Conservation (phyloP, 176 grass and related monocot species). For the Metroxylon sagu region DNA sequence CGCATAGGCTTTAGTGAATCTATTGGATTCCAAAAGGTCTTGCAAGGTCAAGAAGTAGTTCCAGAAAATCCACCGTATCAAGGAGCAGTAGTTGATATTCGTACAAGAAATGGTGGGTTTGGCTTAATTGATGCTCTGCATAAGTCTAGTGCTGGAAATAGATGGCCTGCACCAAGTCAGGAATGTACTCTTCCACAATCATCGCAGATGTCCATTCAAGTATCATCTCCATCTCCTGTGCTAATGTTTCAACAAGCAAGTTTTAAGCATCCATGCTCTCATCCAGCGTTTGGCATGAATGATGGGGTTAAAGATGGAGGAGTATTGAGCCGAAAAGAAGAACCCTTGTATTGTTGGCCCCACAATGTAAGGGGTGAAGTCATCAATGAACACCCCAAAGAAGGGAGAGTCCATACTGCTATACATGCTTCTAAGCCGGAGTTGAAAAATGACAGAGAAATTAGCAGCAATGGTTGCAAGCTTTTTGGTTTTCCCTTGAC, state of each 20-base stretch:
- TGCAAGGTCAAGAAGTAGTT: conserved; percentile 99
- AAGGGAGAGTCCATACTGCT: conserved; percentile 8
- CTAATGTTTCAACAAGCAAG: conserved; percentile 54
- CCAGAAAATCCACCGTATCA: conserved; percentile 22
- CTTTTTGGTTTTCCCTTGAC: conserved; percentile 86
- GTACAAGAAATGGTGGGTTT: conserved; percentile 12
- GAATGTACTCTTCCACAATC: conserved; percentile 20
- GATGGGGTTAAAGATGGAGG: conserved; percentile 6
- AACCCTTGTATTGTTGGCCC: neutral
- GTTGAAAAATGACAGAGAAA: conserved; percentile 5
- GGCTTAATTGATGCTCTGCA: conserved; percentile 22
- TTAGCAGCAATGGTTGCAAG: conserved; percentile 27
- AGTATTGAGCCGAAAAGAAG: conserved; percentile 19
- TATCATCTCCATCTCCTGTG: conserved; percentile 61
- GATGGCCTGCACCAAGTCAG: conserved; percentile 25
- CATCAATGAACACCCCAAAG: conserved; percentile 14
- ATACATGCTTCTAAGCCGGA: conserved; percentile 3
- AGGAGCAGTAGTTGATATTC: conserved; percentile 16
- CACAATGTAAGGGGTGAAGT: conserved; percentile 15
- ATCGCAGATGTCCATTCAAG: conserved; percentile 26
- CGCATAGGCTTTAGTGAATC: conserved; percentile 56
- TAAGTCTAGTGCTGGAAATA: conserved; percentile 16
- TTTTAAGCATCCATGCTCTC: conserved; percentile 3
- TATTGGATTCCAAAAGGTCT: conserved; percentile 77
- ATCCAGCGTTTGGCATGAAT: conserved; percentile 3